Evolutionary conservation across 805 yeast genomes (phyloP).

Genomic region (Metschnikowia sp.): DNA sequence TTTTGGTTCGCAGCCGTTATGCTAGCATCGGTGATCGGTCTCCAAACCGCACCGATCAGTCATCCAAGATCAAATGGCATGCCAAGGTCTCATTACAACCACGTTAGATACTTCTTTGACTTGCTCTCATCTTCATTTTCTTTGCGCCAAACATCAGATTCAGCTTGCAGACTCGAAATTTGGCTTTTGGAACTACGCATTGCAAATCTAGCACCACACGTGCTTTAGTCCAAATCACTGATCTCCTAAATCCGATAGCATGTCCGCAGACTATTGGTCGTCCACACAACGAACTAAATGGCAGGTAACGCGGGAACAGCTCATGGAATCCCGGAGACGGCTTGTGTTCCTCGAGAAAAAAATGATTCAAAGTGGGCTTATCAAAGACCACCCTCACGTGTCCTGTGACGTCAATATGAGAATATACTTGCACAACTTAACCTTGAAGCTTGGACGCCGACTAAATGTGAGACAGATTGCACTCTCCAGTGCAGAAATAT

Average conservation of each 20-base stretch:
- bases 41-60: not conserved
- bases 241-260: constrained; percentile 11
- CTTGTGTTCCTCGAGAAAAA: constrained; percentile 38
- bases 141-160: not conserved
- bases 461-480: constrained; percentile 79
- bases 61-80: not conserved
- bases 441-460: constrained; percentile 75
- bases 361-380: constrained; percentile 42
- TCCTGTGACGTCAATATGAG: constrained; percentile 60
- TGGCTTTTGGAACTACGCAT: no score
- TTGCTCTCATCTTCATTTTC: not conserved
- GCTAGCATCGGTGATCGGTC: not conserved
- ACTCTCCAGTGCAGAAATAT: constrained; percentile 84
- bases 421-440: constrained; percentile 72
- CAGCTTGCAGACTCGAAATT: no score
- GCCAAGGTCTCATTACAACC: not conserved
- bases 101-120: not conserved
- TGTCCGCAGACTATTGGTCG: constrained; percentile 87
- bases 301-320: constrained; percentile 69
- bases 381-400: constrained; percentile 43
- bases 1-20: constrained; percentile 2
- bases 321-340: constrained; percentile 45
- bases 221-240: no score
- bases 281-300: constrained; percentile 79
- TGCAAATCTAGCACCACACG: no score